Percentiles rank a stretch among this genome's conserved stretches.
phyloP scores from a whole-genome alignment of 192 early-diverging fungal genomes.

The Podila epicladia region DNA sequence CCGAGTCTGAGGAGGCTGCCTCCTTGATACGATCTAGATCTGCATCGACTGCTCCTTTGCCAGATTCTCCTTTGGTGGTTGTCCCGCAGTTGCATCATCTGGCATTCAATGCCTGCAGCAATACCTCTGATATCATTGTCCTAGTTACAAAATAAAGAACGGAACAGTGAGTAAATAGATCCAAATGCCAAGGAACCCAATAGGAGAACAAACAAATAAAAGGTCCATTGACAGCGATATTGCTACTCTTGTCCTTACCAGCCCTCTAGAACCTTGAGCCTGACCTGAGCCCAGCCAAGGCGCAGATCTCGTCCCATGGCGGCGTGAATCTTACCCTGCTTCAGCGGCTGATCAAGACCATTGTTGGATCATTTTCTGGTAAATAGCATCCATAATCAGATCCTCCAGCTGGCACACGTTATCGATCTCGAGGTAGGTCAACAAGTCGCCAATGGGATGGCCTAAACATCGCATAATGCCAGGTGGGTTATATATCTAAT shows the following conservation, averaged over 20 bases:
- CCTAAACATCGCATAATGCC: slow-evolving; percentile 51
- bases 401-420: slow-evolving; percentile 88
- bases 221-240: not conserved
- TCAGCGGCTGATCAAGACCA: slow-evolving; percentile 83
- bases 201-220: not conserved
- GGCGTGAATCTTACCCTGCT: slow-evolving; percentile 76
- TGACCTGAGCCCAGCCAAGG: slow-evolving; percentile 66
- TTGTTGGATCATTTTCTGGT: slow-evolving; percentile 80
- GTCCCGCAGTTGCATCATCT: slow-evolving; percentile 59
- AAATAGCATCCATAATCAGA: slow-evolving; percentile 88
- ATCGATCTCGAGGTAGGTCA: slow-evolving; percentile 74
- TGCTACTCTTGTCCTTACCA: slow-evolving; percentile 59
- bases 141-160: slow-evolving; percentile 17
- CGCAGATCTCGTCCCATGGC: slow-evolving; percentile 87
- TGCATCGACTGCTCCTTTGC: slow-evolving; percentile 56
- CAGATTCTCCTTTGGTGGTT: slow-evolving; percentile 49
- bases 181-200: not conserved
- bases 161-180: not conserved
- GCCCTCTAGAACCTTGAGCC: slow-evolving; percentile 61
- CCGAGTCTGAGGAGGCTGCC: slow-evolving; percentile 15
- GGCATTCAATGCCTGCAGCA: slow-evolving; percentile 61
- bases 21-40: slow-evolving; percentile 57
- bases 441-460: slow-evolving; percentile 69
- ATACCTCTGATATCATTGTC: slow-evolving; percentile 63
- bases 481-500: not conserved